A percentile compares a stretch with the other conserved stretches of the same genome.
Evolutionary conservation across 306 rosid species (phyloP).

Genomic region (Begonia fuchsioides): DNA sequence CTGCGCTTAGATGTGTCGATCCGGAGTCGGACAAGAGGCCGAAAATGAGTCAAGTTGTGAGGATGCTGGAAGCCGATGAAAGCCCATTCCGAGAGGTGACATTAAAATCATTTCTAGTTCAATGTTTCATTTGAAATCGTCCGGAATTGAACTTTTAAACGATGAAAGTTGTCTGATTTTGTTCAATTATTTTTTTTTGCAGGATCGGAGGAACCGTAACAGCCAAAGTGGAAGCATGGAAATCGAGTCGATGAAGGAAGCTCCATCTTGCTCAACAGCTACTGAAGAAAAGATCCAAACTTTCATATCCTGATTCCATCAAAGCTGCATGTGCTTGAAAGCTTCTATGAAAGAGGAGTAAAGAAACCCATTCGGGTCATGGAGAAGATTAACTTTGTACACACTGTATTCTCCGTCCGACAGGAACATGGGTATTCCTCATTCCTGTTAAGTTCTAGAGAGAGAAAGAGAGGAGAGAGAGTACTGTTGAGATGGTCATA

Average conservation of each 20-base stretch:
- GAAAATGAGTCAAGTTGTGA: slow-evolving; percentile 83
- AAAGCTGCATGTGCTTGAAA: too few species aligned
- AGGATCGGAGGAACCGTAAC: slow-evolving; percentile 87
- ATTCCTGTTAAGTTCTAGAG: too few species aligned
- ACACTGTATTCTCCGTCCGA: too few species aligned
- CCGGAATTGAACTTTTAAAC: too few species aligned
- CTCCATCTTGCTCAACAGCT: slow-evolving; percentile 26
- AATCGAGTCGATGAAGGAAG: slow-evolving; percentile 53
- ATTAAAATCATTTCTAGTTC: not conserved
- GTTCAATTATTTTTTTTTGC: slow-evolving; percentile 3
- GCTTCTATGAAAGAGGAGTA: too few species aligned
- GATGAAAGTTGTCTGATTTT: too few species aligned
- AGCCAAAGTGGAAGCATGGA: slow-evolving; percentile 60
- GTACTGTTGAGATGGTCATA: too few species aligned
- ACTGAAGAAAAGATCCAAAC: slow-evolving; percentile 7
- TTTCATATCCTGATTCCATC: not conserved
- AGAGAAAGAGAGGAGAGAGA: too few species aligned
- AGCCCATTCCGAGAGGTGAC: slow-evolving; percentile 76
- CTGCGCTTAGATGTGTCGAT: slow-evolving; percentile 83
- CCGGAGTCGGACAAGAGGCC: slow-evolving; percentile 81
- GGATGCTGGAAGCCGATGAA: slow-evolving; percentile 91
- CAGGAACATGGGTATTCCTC: too few species aligned
- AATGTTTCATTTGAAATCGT: too few species aligned
- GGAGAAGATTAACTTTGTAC: too few species aligned
- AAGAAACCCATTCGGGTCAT: too few species aligned